Percentiles rank a stretch among this genome's conserved stretches.
phyloP scores from a whole-genome alignment of 768 basidiomycete species.

The Pleurotus eryngii region DNA sequence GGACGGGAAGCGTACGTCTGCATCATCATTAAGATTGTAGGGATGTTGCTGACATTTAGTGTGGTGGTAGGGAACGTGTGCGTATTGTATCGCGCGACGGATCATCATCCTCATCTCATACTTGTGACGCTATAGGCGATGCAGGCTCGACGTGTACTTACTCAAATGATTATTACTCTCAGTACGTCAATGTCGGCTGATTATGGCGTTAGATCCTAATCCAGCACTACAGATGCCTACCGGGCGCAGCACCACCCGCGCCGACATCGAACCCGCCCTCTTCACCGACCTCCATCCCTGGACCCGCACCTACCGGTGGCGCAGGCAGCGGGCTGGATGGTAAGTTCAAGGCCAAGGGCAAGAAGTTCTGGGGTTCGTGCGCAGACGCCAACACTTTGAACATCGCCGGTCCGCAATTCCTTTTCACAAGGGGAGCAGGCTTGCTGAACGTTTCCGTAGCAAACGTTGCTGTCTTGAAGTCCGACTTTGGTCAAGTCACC shows the following conservation, averaged over 20 bases:
- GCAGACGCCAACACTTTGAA: constrained; percentile 27
- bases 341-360: constrained; percentile 28
- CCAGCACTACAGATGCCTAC: constrained; percentile 2
- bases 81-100: neutral
- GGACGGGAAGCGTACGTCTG: constrained; percentile 21
- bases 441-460: constrained; percentile 14
- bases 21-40: neutral
- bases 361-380: constrained; percentile 33
- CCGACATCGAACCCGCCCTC: constrained; percentile 7
- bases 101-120: neutral
- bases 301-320: constrained; percentile 9
- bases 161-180: constrained; percentile 28
- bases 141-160: constrained; percentile 24
- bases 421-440: constrained; percentile 2
- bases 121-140: constrained; percentile 16
- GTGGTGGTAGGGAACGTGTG: constrained; percentile 11
- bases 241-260: constrained; percentile 3
- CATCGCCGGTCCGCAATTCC: constrained; percentile 21
- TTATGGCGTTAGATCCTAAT: neutral
- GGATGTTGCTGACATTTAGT: neutral
- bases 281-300: neutral
- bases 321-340: constrained; percentile 22
- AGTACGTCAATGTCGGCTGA: constrained; percentile 16
- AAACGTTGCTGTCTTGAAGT: constrained; percentile 30
- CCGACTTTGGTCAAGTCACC: constrained; percentile 39